Conservation (phyloP, 2,329 filamentous ascomycete genomes). For the Aspergillus piperis region DNA sequence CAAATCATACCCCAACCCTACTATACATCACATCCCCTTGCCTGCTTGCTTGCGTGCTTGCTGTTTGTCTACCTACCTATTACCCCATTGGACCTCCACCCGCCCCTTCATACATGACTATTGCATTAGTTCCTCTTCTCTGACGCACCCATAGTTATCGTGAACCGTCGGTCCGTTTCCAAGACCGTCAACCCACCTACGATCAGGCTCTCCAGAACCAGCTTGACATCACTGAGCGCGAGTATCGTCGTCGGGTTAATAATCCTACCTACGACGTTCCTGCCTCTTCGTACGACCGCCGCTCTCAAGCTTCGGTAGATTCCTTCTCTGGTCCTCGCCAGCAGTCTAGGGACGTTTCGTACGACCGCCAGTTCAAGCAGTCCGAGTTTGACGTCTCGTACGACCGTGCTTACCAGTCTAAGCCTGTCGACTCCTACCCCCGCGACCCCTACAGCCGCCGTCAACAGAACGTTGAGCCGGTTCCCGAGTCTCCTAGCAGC, state of each 20-base stretch:
- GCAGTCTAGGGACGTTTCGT: constrained; percentile 29
- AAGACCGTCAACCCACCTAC: constrained; percentile 44
- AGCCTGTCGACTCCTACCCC: constrained; percentile 47
- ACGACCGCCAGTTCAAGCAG: constrained; percentile 14
- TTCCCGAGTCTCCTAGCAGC: constrained; percentile 37
- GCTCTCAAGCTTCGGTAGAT: constrained; percentile 19
- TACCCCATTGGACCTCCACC: constrained; percentile 22
- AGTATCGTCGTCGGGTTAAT: constrained; percentile 65
- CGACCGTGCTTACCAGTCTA: constrained; percentile 31
- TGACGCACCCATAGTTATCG: constrained; percentile 52
- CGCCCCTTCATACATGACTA: constrained; percentile 18
- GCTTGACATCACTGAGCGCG: constrained; percentile 58
- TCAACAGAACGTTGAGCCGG: constrained; percentile 36
- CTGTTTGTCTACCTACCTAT: constrained; percentile 4
- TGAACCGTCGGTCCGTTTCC: constrained; percentile 54
- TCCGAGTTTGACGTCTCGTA: constrained; percentile 31
- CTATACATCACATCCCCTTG: constrained; percentile 22
- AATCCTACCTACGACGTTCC: constrained; percentile 55
- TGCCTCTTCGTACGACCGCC: constrained; percentile 24
- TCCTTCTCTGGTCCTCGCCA: constrained; percentile 21
- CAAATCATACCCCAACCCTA: constrained; percentile 1
- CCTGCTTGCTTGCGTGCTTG: constrained; percentile 14
- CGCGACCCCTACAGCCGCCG: constrained; percentile 36
- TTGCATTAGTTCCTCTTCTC: constrained; percentile 18
- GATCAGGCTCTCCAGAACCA: constrained; percentile 50